Base-by-base conservation (phyloP, 1,284 basidiomycete species). In the Cutaneotrichosporon spelunceum region DNA sequence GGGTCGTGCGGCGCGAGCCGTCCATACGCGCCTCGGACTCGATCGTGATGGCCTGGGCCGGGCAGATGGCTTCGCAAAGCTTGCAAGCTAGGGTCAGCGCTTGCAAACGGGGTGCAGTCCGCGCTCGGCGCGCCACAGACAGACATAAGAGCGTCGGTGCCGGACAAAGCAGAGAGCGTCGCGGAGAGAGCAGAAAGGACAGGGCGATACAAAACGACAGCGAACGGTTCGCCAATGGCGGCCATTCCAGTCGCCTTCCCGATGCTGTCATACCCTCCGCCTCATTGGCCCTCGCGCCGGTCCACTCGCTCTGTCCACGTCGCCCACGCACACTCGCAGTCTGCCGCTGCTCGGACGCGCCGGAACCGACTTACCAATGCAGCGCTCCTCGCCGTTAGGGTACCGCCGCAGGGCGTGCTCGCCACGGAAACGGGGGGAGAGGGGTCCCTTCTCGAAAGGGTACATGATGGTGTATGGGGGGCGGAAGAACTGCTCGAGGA, bases 11-110 rank as follows among this genome's bases (percentile, higher is more conserved):
- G 75, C 96, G 86, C 61, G 93, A 95, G 59, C 96, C 96, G 77
- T 99, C 96, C 78, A 88, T 83, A 69, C 96, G 88, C 58, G 94
- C 88, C 81, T 99, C 96, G 67, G 91, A 93, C 82, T 99, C 96
- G 74, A 99, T 99, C 29, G 96, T 99, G 78, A 99, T 99, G 21
- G 96, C 96, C 80, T 98, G 96, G 27, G 96, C 96, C 48, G 96
- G 95, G 80, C 95, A 99, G 72, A 99, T 99, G 50, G 96, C 95
- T 80, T 99, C 96, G 77, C 96, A 99, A 27, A 99, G 87, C 81
- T 99, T 99, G 83, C 96, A 99, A 44, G 96, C 94, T 94, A 67
- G 16, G 36, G 23, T 57, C 13, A 57, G 52, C 34, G 26, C 13
- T 13, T 6, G 36, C 36, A 13, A 7, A n/a, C 9, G 39, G 19